Evolutionary conservation across 352 stramenopile species (phyloP), one percentile per base, ranked within the genome.

Genomic region (Phytophthora aleatoria): DNA sequence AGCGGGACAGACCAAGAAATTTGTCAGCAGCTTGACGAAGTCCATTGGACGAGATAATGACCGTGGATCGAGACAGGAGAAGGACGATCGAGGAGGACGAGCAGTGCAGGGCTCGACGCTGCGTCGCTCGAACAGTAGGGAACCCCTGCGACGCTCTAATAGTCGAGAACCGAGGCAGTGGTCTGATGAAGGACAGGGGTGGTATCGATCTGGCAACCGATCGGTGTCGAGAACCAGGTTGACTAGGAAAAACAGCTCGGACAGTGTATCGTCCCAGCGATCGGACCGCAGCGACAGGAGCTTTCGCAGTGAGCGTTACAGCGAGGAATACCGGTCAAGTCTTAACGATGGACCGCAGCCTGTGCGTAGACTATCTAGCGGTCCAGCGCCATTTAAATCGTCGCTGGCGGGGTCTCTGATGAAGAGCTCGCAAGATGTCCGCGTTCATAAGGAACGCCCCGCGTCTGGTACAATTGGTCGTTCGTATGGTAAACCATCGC

Each of bases 351-450:
- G 51, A 0, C 50, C 67, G 6, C 55, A 62, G 24, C 39, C 41
- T 36, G 20, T 74, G 20, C 62, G 60, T 15, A 67, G 50, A 9
- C 35, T 74, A 27, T 73, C 73, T 5, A 67, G 59, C 47, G 63
- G 49, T 49, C 56, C 70, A 47, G 24, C 61, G 15, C 60, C 67
- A n/a, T 69, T 69, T 13, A 73, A 76, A 45, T 67, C 67, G 5
- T 67, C 65, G 8, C n/a, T 73, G 12, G 15, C 42, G 3, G 57
- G 57, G 24, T 78, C 75, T 0, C 7, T 77, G 24, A 72, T 54
- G 5, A 82, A 76, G 30, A 90, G 81, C 31, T 70, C 71, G 2
- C 77, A 87, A 49, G 83, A 92, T 58, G 71, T 81, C 5, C 77
- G 77, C 9, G 62, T 79, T 39, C 63, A 67, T 24, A 83, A 82